Percentiles rank a stretch among this genome's conserved stretches.
Evolutionary conservation across 148 eudicot species (phyloP).

Genomic region (Arbutus unedo): DNA sequence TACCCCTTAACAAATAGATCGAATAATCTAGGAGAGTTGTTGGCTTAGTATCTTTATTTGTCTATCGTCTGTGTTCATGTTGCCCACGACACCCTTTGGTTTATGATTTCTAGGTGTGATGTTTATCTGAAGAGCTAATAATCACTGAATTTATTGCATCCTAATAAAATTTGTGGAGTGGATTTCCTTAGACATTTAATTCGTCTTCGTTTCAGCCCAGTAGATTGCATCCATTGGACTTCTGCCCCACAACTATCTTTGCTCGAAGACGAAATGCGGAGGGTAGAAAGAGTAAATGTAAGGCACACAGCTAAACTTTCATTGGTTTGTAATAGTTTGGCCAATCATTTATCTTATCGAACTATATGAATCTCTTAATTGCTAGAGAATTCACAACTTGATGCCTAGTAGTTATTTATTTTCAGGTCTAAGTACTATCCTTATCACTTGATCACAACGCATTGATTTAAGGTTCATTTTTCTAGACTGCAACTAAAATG

Average conservation of each 20-base stretch:
- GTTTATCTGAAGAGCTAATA: neutral
- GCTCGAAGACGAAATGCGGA: conserved; percentile 99
- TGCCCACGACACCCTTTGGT: neutral
- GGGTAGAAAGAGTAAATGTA: conserved; percentile 96
- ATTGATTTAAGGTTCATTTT: neutral
- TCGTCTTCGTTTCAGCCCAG: conserved; percentile 69
- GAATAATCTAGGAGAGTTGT: neutral
- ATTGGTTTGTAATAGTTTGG: neutral
- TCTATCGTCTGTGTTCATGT: neutral
- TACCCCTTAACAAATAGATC: neutral
- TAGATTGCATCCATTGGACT: conserved; percentile 97
- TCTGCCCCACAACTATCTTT: conserved; percentile 89
- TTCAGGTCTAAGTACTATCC: neutral
- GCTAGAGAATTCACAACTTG: neutral
- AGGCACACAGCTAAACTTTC: conserved; percentile 18
- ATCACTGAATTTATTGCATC: neutral
- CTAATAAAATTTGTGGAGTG: neutral
- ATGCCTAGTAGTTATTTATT: neutral
- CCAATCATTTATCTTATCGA: neutral
- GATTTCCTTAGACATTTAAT: neutral
- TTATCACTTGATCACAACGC: neutral
- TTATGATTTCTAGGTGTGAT: neutral
- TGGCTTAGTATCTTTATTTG: neutral
- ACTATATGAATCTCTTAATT: neutral
- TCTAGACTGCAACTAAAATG: neutral